phyloP scores from a whole-genome alignment of 164 flowering plant species.

The Brasenia schreberi region DNA sequence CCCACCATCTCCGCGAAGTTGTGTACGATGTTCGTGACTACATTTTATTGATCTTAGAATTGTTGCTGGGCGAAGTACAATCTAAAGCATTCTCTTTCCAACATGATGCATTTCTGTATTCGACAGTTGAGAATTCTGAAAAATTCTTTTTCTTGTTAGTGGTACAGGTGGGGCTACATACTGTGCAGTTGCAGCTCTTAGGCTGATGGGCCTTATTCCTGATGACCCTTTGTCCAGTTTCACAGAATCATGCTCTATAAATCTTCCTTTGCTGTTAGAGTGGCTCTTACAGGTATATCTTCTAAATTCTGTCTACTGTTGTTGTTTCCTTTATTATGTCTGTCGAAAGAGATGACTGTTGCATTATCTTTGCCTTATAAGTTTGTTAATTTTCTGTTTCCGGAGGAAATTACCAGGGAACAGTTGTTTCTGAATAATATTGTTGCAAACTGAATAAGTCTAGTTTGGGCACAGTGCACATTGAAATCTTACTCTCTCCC shows the following conservation, averaged over 20 bases:
- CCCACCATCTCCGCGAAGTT: too few species aligned
- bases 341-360: not conserved
- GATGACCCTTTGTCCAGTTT: slow-evolving; percentile 34
- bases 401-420: too few species aligned
- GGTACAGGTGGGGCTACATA: slow-evolving; percentile 93
- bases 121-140: too few species aligned
- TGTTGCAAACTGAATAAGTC: too few species aligned
- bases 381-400: not conserved
- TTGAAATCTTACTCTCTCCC: too few species aligned
- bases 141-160: slow-evolving; percentile 20
- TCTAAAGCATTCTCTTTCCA: too few species aligned
- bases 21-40: too few species aligned
- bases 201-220: slow-evolving; percentile 78
- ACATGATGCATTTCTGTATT: too few species aligned
- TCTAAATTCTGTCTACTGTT: not conserved
- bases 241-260: slow-evolving; percentile 25
- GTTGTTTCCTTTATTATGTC: not conserved
- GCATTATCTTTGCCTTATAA: not conserved
- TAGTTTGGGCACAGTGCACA: too few species aligned
- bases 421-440: too few species aligned
- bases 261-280: slow-evolving; percentile 52
- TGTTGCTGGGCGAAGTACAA: too few species aligned
- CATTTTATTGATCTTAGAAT: too few species aligned
- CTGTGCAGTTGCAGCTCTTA: slow-evolving; percentile 91
- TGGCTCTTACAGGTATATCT: slow-evolving; percentile 77